Percentiles rank a stretch among this genome's conserved stretches.
Conservation (phyloP, 768 basidiomycete species). For the Butyriboletus loyo region DNA sequence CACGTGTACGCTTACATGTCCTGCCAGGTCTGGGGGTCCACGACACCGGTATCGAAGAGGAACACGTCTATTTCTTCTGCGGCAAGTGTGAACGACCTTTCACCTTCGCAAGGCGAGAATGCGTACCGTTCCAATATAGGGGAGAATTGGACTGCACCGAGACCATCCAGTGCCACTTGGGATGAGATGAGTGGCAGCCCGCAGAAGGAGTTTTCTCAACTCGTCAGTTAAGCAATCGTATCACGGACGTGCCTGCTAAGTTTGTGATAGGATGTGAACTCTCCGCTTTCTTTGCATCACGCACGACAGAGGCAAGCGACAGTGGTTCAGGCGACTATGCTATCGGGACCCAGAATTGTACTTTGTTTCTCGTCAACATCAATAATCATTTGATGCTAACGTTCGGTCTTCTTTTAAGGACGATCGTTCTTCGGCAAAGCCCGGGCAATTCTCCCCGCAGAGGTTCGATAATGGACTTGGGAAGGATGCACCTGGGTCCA, state of each 20-base stretch:
- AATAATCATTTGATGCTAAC: constrained; percentile 17
- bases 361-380: constrained; percentile 2
- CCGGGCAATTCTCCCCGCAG: constrained; percentile 53
- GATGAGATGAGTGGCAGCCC: constrained; percentile 52
- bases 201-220: constrained; percentile 45
- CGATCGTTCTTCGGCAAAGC: constrained; percentile 45
- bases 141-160: constrained; percentile 51
- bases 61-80: constrained; percentile 64
- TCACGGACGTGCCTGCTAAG: constrained; percentile 9
- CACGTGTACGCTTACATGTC: constrained; percentile 7
- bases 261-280: constrained; percentile 38
- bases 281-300: constrained; percentile 43
- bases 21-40: constrained; percentile 56
- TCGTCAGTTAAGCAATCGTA: constrained; percentile 38
- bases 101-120: constrained; percentile 43
- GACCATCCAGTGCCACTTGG: constrained; percentile 56
- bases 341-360: constrained; percentile 43
- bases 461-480: constrained; percentile 46
- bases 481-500: constrained; percentile 37
- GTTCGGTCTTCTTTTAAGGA: constrained; percentile 35
- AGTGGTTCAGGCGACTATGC: constrained; percentile 34
- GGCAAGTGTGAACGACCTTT: constrained; percentile 48
- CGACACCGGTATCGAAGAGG: constrained; percentile 47
- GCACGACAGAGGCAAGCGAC: constrained; percentile 46
- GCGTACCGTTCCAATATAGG: constrained; percentile 44